Conservation (phyloP, 2,329 filamentous ascomycete species). For the Helotiales sp. region DNA sequence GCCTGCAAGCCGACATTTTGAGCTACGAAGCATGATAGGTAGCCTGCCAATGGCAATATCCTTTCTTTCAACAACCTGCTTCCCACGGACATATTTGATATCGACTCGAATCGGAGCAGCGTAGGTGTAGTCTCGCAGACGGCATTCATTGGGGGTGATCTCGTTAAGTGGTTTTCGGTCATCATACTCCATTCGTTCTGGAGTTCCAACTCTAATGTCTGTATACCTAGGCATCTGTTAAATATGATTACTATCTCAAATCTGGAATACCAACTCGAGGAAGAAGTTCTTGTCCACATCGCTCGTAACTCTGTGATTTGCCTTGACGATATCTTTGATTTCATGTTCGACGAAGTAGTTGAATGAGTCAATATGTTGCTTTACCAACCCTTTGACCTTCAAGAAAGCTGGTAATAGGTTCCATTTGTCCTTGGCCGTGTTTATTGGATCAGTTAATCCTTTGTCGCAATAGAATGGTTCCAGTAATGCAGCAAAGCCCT, state of each 20-base stretch:
- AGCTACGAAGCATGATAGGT: conserved; percentile 96
- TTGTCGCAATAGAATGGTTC: conserved; percentile 72
- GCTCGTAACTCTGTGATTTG: conserved; percentile 84
- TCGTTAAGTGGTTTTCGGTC: conserved; percentile 68
- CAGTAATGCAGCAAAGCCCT: conserved; percentile 62
- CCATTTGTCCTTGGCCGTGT: conserved; percentile 84
- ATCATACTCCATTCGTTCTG: conserved; percentile 76
- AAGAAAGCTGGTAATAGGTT: conserved; percentile 96
- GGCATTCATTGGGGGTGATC: conserved; percentile 94
- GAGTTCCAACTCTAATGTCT: conserved; percentile 83
- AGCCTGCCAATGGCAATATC: conserved; percentile 84
- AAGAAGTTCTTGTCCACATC: conserved; percentile 93
- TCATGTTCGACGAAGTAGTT: conserved; percentile 98
- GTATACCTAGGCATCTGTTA: conserved; percentile 55
- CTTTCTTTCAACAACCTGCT: conserved; percentile 70
- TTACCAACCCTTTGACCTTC: conserved; percentile 93
- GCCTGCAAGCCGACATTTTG: conserved; percentile 82
- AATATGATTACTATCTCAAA: neutral
- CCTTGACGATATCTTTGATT: conserved; percentile 93
- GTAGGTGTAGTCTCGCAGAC: conserved; percentile 96
- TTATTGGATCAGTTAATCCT: conserved; percentile 60
- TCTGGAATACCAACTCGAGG: conserved; percentile 58
- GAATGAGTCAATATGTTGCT: conserved; percentile 88
- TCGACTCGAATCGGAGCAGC: conserved; percentile 92
- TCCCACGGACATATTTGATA: conserved; percentile 84